Base-by-base conservation (phyloP, 306 rosid genomes). In the Amphicarpaea edgeworthii region DNA sequence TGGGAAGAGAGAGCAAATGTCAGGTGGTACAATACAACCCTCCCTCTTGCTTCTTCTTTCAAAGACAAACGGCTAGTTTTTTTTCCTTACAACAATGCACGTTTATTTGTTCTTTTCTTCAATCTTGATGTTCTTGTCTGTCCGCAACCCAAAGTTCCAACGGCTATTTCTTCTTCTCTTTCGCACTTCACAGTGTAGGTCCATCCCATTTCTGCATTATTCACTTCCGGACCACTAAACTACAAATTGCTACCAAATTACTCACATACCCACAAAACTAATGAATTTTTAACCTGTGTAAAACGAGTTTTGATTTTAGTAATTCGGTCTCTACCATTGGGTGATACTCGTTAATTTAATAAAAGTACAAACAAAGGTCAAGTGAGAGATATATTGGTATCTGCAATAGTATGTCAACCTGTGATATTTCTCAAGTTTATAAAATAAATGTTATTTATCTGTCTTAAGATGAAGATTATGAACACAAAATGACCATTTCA, bases 21-120 rank as follows among this genome's bases (percentile, higher is more conserved):
- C n/a, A n/a, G 76, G 38, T 12, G 74, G 74, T 57, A 81, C 80
- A 83, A 60, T 49, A 67, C 80, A 50, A 81, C 59, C 46, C 32
- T 28, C 30, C 3, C 21, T 24, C n/a, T 46, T 75, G 40, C 43
- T 64, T 50, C 68, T 51, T 77, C 75, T 76, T 75, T 63, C 83
- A 80, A 49, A 41, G 68, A 71, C 86, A 72, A 93, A 93, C 98
- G 93, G 97, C 97, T 93, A 91, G 82, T 88, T 87, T 83, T 88
- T 87, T 83, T 86, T 42, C 42, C 59, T 73, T n/a, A 20, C 55
- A 47, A 42, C 68, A 4, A 71, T 68, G 75, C 42, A 55, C 40
- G 26, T 66, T 55, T 63, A 77, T 53, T 73, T 23, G 12, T 51
- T 28, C 5, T 8, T 46, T 58, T 47, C 3, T 70, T 62, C 0